These are phyloP conservation scores for Rhododendron kiyosumense DNA, from an alignment of 148 eudicot species.

Conservation along the genomic window DNA sequence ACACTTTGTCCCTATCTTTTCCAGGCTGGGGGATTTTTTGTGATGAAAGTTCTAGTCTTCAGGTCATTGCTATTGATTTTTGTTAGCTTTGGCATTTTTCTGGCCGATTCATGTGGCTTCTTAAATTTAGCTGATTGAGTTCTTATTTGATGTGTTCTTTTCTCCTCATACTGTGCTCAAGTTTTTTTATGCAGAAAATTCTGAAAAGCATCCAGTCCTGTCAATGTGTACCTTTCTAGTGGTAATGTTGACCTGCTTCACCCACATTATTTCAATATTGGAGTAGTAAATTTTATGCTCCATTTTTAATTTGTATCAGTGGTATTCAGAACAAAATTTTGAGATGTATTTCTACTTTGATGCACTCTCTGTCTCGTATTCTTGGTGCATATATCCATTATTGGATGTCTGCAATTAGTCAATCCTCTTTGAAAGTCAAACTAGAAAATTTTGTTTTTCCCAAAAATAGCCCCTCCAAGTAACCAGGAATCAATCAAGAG, in stretches of 20 bases:
- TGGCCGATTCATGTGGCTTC: background rate
- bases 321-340: background rate
- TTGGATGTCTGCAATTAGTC: background rate
- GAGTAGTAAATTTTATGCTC: background rate
- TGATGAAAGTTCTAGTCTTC: background rate
- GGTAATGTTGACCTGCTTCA: slow-evolving; percentile 3
- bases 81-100: background rate
- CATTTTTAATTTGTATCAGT: background rate
- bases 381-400: background rate
- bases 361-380: background rate
- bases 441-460: background rate
- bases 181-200: slow-evolving; percentile 2
- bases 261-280: background rate
- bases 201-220: background rate
- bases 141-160: background rate
- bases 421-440: background rate
- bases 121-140: background rate
- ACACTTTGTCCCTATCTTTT: background rate
- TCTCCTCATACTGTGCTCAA: background rate
- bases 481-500: background rate
- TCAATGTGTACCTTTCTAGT: background rate
- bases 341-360: background rate
- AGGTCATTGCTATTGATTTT: background rate
- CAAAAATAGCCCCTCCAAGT: background rate
- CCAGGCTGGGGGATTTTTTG: background rate